Percentiles rank a stretch among this genome's conserved stretches.
Conservation (phyloP, 2,329 filamentous ascomycete species). For the Domatiomyces globalis region DNA sequence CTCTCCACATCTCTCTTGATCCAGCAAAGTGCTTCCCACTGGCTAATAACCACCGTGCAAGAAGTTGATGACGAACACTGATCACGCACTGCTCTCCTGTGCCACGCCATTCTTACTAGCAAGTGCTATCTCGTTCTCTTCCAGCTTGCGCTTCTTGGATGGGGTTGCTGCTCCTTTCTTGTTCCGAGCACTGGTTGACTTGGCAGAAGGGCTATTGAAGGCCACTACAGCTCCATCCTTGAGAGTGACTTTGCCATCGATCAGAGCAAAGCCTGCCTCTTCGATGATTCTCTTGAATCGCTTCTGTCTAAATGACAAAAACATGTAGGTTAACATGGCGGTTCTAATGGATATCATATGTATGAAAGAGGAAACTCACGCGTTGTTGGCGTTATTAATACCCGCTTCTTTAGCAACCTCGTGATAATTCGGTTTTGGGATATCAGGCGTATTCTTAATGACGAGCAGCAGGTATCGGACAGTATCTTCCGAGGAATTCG, state of each 20-base stretch:
- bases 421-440: constrained; percentile 7
- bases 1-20: too few relatives aligned
- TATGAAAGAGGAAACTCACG: constrained; percentile 5
- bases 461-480: not conserved
- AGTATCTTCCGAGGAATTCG: not conserved
- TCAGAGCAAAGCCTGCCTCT: constrained; percentile 3
- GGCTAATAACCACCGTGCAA: too few relatives aligned
- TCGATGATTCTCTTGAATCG: constrained; percentile 4
- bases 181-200: not conserved
- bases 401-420: constrained; percentile 10
- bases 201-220: not conserved
- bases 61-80: too few relatives aligned
- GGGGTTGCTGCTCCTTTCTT: not conserved
- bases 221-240: not conserved
- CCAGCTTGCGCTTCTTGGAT: constrained; percentile 1
- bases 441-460: not conserved
- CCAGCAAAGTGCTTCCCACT: too few relatives aligned
- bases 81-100: not conserved
- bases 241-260: not conserved
- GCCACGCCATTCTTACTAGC: not conserved
- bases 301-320: not conserved
- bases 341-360: not conserved
- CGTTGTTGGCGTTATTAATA: constrained; percentile 9
- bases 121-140: not conserved
- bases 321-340: not conserved